phyloP scores from a whole-genome alignment of 2,329 filamentous ascomycete genomes.

The Monilinia aucupariae region DNA sequence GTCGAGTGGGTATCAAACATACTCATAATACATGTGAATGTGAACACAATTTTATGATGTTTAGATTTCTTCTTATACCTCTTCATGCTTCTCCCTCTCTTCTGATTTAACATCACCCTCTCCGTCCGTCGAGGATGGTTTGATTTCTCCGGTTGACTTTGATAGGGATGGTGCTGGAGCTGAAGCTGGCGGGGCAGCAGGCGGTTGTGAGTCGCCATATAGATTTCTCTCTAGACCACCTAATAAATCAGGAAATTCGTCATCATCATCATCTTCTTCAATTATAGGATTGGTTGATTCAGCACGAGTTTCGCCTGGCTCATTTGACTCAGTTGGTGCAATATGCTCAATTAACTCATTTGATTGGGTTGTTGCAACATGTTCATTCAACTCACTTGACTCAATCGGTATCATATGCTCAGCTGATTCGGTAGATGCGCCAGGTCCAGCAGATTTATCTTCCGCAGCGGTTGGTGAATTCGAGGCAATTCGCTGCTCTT shows the following conservation, averaged over 20 bases:
- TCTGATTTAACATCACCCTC: not conserved
- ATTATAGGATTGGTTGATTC: not conserved
- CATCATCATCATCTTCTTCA: constrained; percentile 26
- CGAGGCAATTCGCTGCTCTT: not conserved
- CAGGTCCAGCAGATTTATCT: not conserved
- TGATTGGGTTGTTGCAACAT: not conserved
- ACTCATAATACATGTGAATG: not conserved
- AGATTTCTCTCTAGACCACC: constrained; percentile 30
- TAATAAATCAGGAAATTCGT: constrained; percentile 29
- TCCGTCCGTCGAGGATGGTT: not conserved
- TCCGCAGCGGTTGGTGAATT: not conserved
- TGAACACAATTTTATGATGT: not conserved
- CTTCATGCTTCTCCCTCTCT: constrained; percentile 3
- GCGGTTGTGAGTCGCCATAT: constrained; percentile 3
- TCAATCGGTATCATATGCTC: not conserved
- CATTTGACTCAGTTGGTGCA: not conserved
- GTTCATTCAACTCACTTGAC: not conserved
- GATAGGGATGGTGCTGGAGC: not conserved
- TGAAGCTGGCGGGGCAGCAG: not conserved
- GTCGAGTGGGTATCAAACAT: not conserved
- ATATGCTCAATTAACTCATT: not conserved
- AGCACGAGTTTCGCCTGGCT: too few species aligned
- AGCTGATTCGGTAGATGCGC: not conserved
- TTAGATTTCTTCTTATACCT: not conserved
- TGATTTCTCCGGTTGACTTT: not conserved